These are phyloP conservation scores for Mayamaea pseudoterrestris DNA, from an alignment of 108 stramenopile species.

Conservation along the genomic window DNA sequence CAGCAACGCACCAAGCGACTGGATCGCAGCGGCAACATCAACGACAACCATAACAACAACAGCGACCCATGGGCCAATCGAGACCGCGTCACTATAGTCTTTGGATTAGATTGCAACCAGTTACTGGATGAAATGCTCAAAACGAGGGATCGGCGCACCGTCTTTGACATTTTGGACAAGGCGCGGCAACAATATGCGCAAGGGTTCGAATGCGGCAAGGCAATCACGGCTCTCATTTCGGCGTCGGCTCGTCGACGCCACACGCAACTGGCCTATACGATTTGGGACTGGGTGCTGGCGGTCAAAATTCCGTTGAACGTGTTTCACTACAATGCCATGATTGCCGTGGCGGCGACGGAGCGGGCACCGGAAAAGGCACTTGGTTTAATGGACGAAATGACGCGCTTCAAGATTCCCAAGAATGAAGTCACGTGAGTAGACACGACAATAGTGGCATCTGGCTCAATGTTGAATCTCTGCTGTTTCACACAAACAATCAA, in stretches of 20 bases:
- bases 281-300: conserved; percentile 68
- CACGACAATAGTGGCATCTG: too few relatives aligned
- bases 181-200: conserved; percentile 31
- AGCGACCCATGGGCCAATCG: conserved; percentile 5
- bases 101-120: conserved; percentile 34
- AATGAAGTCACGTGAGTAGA: conserved; percentile 71
- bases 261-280: conserved; percentile 39
- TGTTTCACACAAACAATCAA: background rate
- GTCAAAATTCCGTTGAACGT: conserved; percentile 47
- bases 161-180: conserved; percentile 43
- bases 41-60: conserved; percentile 1
- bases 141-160: conserved; percentile 21
- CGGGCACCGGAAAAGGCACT: conserved; percentile 55
- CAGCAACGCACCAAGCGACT: conserved; percentile 3
- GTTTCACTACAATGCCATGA: conserved; percentile 75
- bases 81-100: background rate
- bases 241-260: conserved; percentile 54
- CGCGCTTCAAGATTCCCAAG: conserved; percentile 46
- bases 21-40: background rate
- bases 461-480: background rate
- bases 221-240: conserved; percentile 63
- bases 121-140: conserved; percentile 49
- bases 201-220: conserved; percentile 55
- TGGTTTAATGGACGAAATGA: conserved; percentile 65
- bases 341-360: conserved; percentile 69